These are phyloP conservation scores for Helminthosporium solani DNA, from an alignment of 2,329 filamentous ascomycete species.

Conservation along the genomic window DNA sequence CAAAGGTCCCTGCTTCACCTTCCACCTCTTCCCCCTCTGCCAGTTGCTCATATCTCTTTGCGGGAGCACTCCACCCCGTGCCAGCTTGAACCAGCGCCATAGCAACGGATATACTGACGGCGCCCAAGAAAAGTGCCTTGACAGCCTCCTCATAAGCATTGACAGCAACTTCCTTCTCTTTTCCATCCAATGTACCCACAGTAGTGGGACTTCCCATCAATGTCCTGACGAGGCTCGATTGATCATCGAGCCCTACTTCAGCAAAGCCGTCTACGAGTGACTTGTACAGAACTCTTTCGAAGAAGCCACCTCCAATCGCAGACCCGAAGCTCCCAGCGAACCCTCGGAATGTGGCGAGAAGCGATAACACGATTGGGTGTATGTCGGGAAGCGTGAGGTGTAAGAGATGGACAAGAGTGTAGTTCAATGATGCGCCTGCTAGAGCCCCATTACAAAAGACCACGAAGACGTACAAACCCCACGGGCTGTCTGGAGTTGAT, in stretches of 20 bases:
- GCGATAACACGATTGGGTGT: slow-evolving; percentile 73
- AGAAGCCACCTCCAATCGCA: slow-evolving; percentile 75
- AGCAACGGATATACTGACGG: slow-evolving; percentile 50
- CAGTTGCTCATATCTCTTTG: slow-evolving; percentile 16
- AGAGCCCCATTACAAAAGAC: slow-evolving; percentile 71
- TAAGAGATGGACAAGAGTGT: slow-evolving; percentile 76
- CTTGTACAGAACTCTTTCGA: slow-evolving; percentile 61
- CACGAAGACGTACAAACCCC: slow-evolving; percentile 57
- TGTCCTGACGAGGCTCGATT: slow-evolving; percentile 52
- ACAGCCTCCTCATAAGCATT: slow-evolving; percentile 57
- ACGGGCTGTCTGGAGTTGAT: slow-evolving; percentile 55
- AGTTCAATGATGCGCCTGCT: slow-evolving; percentile 74
- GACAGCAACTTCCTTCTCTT: slow-evolving; percentile 54
- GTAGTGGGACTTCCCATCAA: slow-evolving; percentile 61
- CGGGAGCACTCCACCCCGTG: slow-evolving; percentile 55
- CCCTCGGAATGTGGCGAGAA: slow-evolving; percentile 77
- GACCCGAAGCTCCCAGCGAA: slow-evolving; percentile 81
- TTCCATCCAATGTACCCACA: slow-evolving; percentile 51
- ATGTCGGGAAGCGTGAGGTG: slow-evolving; percentile 67
- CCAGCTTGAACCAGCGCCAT: slow-evolving; percentile 58
- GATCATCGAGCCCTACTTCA: slow-evolving; percentile 42
- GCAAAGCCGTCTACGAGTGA: slow-evolving; percentile 61
- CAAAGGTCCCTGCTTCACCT: slow-evolving; percentile 23
- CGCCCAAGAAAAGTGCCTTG: slow-evolving; percentile 55
- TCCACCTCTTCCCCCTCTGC: slow-evolving; percentile 23